phyloP scores from a whole-genome alignment of 345 rosid species.

The Pseudoturritis turrita region DNA sequence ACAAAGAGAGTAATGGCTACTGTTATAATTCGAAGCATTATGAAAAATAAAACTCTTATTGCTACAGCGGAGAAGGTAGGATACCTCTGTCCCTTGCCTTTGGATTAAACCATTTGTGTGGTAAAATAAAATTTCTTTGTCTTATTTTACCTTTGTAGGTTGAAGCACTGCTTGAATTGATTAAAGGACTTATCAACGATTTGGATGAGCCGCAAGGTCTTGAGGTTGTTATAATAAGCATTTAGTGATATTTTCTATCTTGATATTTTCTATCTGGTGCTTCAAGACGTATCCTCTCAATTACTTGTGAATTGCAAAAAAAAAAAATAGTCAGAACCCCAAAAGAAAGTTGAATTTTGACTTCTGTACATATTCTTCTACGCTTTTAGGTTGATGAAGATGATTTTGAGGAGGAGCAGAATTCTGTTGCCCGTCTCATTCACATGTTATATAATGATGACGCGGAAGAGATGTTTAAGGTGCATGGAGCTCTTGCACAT shows the following conservation, averaged over 20 bases:
- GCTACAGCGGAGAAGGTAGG: constrained; percentile 76
- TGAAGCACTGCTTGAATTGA: constrained; percentile 84
- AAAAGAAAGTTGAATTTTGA: constrained; percentile 4
- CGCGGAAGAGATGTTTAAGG: constrained; percentile 97
- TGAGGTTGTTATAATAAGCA: constrained; percentile 50
- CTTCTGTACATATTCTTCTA: not conserved
- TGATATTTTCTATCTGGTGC: constrained; percentile 8
- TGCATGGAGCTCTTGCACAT: constrained; percentile 31
- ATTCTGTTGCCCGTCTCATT: constrained; percentile 92
- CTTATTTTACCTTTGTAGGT: constrained; percentile 46
- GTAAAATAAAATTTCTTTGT: constrained; percentile 14
- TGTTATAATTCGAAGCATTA: constrained; percentile 84
- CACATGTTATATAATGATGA: constrained; percentile 88
- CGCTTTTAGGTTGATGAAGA: constrained; percentile 75
- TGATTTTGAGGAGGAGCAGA: constrained; percentile 96
- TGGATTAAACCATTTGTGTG: not conserved
- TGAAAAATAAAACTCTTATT: constrained; percentile 84
- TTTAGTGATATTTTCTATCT: constrained; percentile 8
- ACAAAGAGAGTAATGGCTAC: constrained; percentile 94
- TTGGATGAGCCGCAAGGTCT: constrained; percentile 56
- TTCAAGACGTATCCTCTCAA: not conserved
- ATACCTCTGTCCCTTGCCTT: constrained; percentile 1
- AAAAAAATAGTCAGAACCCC: not conserved
- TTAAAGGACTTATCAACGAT: constrained; percentile 92
- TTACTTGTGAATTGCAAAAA: not conserved